Evolutionary conservation across 225 moss, liverwort and hornwort species (phyloP).

Genomic region (Physcomitrium patens): DNA sequence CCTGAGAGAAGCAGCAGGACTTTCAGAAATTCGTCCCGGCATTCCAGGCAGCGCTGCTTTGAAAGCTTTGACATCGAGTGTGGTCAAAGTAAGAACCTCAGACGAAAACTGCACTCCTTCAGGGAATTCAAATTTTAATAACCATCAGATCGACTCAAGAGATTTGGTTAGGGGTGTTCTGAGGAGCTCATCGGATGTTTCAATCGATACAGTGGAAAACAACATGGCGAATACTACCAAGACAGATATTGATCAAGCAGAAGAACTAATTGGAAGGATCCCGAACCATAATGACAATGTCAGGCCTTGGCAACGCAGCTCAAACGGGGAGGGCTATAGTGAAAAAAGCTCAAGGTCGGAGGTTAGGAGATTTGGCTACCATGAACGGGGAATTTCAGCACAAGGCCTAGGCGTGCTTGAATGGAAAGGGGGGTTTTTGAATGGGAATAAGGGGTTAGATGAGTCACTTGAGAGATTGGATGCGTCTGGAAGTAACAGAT

Average conservation of each 20-base stretch:
- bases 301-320: conserved; percentile 20
- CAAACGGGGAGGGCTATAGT: conserved; percentile 22
- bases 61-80: conserved; percentile 29
- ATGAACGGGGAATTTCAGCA: conserved; percentile 25
- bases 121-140: conserved; percentile 28
- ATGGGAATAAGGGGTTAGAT: conserved; percentile 35
- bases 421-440: conserved; percentile 70
- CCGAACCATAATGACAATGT: conserved; percentile 25
- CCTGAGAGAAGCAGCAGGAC: conserved; percentile 30
- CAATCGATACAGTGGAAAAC: conserved; percentile 1
- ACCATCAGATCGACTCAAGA: conserved; percentile 23
- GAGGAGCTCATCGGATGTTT: conserved; percentile 3
- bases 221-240: neutral
- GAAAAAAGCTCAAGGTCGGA: conserved; percentile 34
- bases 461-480: conserved; percentile 36
- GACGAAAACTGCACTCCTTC: conserved; percentile 12
- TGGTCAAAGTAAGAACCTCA: conserved; percentile 16
- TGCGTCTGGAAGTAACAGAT: conserved; percentile 24
- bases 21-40: conserved; percentile 18
- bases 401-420: conserved; percentile 35
- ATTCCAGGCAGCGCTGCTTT: conserved; percentile 22
- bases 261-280: conserved; percentile 45
- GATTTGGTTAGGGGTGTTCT: conserved; percentile 30
- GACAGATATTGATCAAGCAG: conserved; percentile 17
- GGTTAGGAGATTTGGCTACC: conserved; percentile 19